These are phyloP conservation scores for Penicillium soppii DNA, from an alignment of 495 filamentous ascomycete genomes.

Conservation along the genomic window DNA sequence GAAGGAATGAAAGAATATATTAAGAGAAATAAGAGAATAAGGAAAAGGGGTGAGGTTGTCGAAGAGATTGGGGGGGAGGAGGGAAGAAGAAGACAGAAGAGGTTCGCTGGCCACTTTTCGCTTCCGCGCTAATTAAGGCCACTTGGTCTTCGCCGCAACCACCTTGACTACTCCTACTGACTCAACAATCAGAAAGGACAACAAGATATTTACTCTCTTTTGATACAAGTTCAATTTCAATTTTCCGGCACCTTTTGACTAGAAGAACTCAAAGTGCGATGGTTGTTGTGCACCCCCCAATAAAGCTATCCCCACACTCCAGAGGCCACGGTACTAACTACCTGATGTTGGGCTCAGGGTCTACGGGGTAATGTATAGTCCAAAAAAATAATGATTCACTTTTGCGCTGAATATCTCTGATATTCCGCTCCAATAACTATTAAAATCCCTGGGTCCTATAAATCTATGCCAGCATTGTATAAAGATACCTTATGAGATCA, in stretches of 20 bases:
- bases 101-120: conserved; percentile 47
- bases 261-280: background rate
- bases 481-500: conserved; percentile 15
- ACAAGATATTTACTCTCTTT: background rate
- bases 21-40: conserved; percentile 42
- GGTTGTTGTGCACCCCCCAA: background rate
- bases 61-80: conserved; percentile 36
- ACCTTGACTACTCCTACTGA: conserved; percentile 10
- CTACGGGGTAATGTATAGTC: background rate
- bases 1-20: conserved; percentile 45
- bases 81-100: conserved; percentile 36
- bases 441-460: background rate
- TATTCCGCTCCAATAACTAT: background rate
- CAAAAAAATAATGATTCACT: no score
- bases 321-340: conserved; percentile 12
- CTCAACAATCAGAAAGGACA: conserved; percentile 6
- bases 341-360: background rate
- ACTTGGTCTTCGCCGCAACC: conserved; percentile 41
- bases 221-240: background rate
- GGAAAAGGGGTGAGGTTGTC: conserved; percentile 30
- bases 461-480: conserved; percentile 8
- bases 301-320: conserved; percentile 11
- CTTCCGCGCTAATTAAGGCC: conserved; percentile 46
- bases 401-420: background rate
- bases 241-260: background rate